phyloP scores from a whole-genome alignment of 2,329 filamentous ascomycete species.

The Mycosphaerella arachidis region DNA sequence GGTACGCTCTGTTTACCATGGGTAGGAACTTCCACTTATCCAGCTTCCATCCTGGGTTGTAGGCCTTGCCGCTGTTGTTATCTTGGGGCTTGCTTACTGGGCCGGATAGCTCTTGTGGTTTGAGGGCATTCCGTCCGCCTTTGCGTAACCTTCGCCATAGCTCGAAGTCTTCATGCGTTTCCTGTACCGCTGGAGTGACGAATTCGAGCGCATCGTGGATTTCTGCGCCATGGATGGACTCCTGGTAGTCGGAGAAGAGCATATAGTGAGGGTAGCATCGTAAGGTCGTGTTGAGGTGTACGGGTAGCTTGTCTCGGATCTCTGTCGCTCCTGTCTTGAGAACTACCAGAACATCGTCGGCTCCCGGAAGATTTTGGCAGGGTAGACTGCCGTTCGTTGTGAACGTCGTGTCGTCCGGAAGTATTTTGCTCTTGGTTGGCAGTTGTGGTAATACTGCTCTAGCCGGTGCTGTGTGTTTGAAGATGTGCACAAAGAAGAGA shows the following conservation, averaged over 20 bases:
- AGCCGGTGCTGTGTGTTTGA: not conserved
- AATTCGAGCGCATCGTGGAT: slow-evolving; percentile 31
- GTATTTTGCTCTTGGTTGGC: not conserved
- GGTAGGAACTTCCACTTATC: slow-evolving; percentile 55
- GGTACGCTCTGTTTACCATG: slow-evolving; percentile 46
- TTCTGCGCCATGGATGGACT: slow-evolving; percentile 32
- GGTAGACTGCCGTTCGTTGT: slow-evolving; percentile 1
- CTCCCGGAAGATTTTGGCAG: slow-evolving; percentile 26
- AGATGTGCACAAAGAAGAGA: not conserved
- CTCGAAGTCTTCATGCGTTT: slow-evolving; percentile 24
- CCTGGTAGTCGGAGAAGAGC: slow-evolving; percentile 38
- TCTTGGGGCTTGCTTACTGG: slow-evolving; percentile 8
- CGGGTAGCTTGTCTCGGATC: slow-evolving; percentile 28
- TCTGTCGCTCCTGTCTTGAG: slow-evolving; percentile 38
- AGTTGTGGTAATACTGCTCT: not conserved
- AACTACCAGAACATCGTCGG: slow-evolving; percentile 51
- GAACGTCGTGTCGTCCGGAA: not conserved
- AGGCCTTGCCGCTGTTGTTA: slow-evolving; percentile 9
- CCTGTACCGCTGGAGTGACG: slow-evolving; percentile 16
- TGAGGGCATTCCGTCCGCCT: slow-evolving; percentile 14
- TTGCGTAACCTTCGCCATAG: slow-evolving; percentile 22
- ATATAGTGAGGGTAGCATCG: slow-evolving; percentile 33
- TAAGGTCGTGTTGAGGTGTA: slow-evolving; percentile 35
- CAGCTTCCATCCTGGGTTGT: slow-evolving; percentile 43
- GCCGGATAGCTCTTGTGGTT: slow-evolving; percentile 20